Conservation (phyloP, 169 alveolate genomes). For the Cryptosporidium sp. region DNA sequence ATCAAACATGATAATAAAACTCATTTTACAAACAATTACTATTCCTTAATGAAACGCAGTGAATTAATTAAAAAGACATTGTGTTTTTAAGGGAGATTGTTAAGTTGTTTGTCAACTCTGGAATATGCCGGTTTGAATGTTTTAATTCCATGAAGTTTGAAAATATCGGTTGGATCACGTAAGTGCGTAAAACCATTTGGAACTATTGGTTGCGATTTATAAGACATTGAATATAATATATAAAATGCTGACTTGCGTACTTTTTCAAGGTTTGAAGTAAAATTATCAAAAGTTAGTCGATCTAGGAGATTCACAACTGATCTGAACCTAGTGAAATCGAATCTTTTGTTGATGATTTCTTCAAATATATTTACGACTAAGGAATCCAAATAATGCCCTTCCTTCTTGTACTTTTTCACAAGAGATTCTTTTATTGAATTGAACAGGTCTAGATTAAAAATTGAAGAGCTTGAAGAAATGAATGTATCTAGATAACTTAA, state of each 20-base stretch:
- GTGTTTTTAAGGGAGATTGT: neutral
- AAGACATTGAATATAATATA: neutral
- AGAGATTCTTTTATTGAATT: constrained; percentile 7
- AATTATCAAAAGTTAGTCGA: neutral
- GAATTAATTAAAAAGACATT: neutral
- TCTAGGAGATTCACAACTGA: neutral
- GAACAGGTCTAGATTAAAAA: constrained; percentile 1
- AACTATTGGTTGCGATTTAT: neutral
- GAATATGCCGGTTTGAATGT: constrained; percentile 3
- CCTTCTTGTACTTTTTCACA: neutral
- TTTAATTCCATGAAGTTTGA: neutral
- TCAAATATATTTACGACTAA: neutral
- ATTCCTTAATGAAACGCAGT: neutral
- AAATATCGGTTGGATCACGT: neutral
- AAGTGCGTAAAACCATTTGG: neutral
- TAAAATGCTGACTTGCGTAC: neutral
- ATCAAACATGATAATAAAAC: too few species aligned
- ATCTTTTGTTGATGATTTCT: constrained; percentile 18
- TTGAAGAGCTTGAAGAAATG: neutral
- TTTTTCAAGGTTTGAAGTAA: neutral
- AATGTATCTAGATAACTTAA: neutral
- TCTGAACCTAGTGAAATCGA: constrained; percentile 20
- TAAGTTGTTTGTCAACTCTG: neutral
- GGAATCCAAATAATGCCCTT: neutral
- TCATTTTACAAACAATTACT: too few species aligned